phyloP scores from a whole-genome alignment of 371 early-diverging fungal species.

The Lichtheimia ornata region DNA sequence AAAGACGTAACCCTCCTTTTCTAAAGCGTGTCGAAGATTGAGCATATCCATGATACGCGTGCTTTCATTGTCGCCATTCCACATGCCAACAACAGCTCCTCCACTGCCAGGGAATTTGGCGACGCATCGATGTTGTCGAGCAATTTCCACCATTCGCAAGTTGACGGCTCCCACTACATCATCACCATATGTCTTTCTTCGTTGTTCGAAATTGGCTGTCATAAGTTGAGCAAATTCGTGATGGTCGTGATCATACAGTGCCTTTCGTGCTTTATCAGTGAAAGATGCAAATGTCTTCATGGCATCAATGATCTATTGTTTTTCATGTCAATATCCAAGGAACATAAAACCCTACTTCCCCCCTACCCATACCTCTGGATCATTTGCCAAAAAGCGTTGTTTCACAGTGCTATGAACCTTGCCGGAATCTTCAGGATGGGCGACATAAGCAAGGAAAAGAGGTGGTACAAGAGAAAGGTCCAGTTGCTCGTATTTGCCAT shows the following conservation, averaged over 20 bases:
- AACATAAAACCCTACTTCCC: not conserved
- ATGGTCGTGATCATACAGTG: conserved; percentile 24
- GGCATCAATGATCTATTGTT: conserved; percentile 51
- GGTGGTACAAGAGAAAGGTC: conserved; percentile 41
- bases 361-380: conserved; percentile 45
- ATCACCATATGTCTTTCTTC: conserved; percentile 52
- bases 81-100: conserved; percentile 55
- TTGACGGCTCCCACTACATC: conserved; percentile 43
- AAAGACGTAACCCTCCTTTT: conserved; percentile 50
- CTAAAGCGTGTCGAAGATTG: conserved; percentile 35
- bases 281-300: conserved; percentile 60
- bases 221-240: conserved; percentile 44
- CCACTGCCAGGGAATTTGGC: conserved; percentile 60
- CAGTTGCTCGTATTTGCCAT: conserved; percentile 58
- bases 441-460: conserved; percentile 60
- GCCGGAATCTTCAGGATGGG: conserved; percentile 67
- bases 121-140: conserved; percentile 39
- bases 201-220: conserved; percentile 51
- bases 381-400: conserved; percentile 56
- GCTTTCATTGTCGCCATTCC: conserved; percentile 28
- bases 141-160: conserved; percentile 53
- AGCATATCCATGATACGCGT: conserved; percentile 25
- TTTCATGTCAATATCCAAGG: not conserved
- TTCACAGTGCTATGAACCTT: conserved; percentile 66
- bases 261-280: conserved; percentile 43